These are phyloP conservation scores for Mortierella sp. DNA, from an alignment of 371 early-diverging fungal species.

Conservation along the genomic window DNA sequence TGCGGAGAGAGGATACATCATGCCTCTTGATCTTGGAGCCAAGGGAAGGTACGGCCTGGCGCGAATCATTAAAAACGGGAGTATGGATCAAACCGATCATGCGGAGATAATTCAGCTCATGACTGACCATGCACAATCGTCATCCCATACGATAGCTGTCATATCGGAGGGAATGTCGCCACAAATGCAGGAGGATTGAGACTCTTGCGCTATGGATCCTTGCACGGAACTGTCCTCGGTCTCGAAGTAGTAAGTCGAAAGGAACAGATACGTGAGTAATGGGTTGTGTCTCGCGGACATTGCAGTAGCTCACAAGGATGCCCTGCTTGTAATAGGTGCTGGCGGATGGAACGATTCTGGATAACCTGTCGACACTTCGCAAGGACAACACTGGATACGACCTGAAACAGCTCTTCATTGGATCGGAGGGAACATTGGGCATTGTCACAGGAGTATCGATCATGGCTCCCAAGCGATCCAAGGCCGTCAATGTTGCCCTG, in stretches of 20 bases:
- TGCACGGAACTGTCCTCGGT: conserved; percentile 93
- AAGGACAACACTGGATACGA: conserved; percentile 95
- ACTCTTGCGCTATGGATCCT: conserved; percentile 89
- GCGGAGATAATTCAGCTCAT: not conserved
- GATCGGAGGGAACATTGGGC: conserved; percentile 95
- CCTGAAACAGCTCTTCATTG: conserved; percentile 95
- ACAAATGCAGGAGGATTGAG: conserved; percentile 97
- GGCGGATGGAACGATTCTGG: conserved; percentile 90
- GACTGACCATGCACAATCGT: not conserved
- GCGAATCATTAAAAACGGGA: not conserved
- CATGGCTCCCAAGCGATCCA: conserved; percentile 75
- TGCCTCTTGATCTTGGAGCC: conserved; percentile 95
- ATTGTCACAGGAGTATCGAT: conserved; percentile 92
- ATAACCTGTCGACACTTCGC: conserved; percentile 82
- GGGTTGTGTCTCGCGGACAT: not conserved
- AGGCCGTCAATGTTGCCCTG: conserved; percentile 83
- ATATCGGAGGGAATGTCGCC: conserved; percentile 95
- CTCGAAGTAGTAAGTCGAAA: conserved; percentile 74
- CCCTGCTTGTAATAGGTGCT: conserved; percentile 68
- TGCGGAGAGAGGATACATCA: conserved; percentile 82
- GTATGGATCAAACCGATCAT: not conserved
- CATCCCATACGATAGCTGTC: conserved; percentile 66
- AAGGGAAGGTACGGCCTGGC: conserved; percentile 77
- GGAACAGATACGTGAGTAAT: not conserved
- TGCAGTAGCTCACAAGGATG: not conserved